These are phyloP conservation scores for Chernovozyma aurita DNA, from an alignment of 1,139 yeast species.

Conservation along the genomic window DNA sequence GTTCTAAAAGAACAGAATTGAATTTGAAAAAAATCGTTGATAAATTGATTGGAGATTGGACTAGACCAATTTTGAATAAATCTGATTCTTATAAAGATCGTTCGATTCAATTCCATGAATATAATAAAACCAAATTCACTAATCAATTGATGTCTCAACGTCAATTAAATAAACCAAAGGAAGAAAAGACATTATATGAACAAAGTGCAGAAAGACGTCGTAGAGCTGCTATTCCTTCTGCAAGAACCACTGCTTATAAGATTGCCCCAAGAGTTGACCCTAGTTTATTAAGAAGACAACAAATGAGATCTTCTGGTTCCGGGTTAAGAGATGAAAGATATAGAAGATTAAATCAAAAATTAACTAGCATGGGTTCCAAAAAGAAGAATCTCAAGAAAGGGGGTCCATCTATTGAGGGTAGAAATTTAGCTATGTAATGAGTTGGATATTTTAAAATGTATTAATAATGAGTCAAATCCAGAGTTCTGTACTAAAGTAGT, in stretches of 20 bases:
- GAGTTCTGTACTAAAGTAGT: no score
- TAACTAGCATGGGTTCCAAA: constrained; percentile 43
- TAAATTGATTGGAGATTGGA: constrained; percentile 92
- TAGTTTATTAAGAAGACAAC: constrained; percentile 36
- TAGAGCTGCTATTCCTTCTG: constrained; percentile 92
- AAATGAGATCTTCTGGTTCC: constrained; percentile 45
- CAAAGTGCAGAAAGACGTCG: constrained; percentile 89
- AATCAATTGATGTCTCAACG: constrained; percentile 42
- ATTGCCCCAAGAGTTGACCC: constrained; percentile 80
- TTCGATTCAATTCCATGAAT: constrained; percentile 64
- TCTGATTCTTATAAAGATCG: constrained; percentile 93
- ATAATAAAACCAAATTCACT: constrained; percentile 56
- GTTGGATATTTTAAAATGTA: no score
- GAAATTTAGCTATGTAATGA: constrained; percentile 46
- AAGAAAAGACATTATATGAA: constrained; percentile 64
- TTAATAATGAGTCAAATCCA: no score
- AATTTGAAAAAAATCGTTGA: constrained; percentile 85
- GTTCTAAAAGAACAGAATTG: constrained; percentile 86
- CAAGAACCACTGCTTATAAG: constrained; percentile 82
- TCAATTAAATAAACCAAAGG: constrained; percentile 28
- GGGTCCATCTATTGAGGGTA: constrained; percentile 81
- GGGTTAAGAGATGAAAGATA: constrained; percentile 59
- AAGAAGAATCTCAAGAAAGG: constrained; percentile 50
- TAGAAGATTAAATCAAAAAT: constrained; percentile 61
- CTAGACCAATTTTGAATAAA: constrained; percentile 94